Evolutionary conservation across 441 rosid species (phyloP).

Genomic region (Pelargonium citronellum): DNA sequence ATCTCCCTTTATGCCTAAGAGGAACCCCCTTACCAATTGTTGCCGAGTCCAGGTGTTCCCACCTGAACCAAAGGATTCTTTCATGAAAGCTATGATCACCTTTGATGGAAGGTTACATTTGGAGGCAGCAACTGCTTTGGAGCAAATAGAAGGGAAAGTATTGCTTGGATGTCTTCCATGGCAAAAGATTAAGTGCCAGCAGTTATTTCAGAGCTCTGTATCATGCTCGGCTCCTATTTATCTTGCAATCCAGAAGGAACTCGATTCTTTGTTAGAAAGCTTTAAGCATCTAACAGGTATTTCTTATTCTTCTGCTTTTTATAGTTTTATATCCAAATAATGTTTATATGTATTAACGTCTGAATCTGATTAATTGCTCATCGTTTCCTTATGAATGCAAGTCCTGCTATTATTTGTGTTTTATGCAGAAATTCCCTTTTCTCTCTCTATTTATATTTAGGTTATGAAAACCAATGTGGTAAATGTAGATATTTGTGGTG

Average conservation of each 20-base stretch:
- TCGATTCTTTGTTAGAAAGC: slow-evolving; percentile 35
- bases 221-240: slow-evolving; percentile 52
- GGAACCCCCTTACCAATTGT: slow-evolving; percentile 35
- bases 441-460: neutral
- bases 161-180: slow-evolving; percentile 54
- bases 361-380: too few relatives aligned
- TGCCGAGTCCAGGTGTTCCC: slow-evolving; percentile 47
- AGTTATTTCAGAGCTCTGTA: slow-evolving; percentile 54
- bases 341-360: neutral
- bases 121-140: slow-evolving; percentile 76
- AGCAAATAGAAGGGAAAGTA: slow-evolving; percentile 55
- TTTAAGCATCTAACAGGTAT: slow-evolving; percentile 43
- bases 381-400: too few relatives aligned
- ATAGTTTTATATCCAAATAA: neutral
- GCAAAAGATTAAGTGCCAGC: slow-evolving; percentile 68
- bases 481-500: neutral
- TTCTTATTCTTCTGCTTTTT: slow-evolving; percentile 11
- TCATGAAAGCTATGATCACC: slow-evolving; percentile 44
- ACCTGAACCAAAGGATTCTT: slow-evolving; percentile 38
- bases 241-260: slow-evolving; percentile 44
- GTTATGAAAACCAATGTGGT: neutral
- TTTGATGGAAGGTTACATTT: slow-evolving; percentile 71
- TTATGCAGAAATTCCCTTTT: neutral
- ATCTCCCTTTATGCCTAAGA: slow-evolving; percentile 46
- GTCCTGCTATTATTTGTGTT: neutral